These are phyloP conservation scores for Sistotremastrum niveocremeum DNA, from an alignment of 768 basidiomycete genomes.

Conservation along the genomic window DNA sequence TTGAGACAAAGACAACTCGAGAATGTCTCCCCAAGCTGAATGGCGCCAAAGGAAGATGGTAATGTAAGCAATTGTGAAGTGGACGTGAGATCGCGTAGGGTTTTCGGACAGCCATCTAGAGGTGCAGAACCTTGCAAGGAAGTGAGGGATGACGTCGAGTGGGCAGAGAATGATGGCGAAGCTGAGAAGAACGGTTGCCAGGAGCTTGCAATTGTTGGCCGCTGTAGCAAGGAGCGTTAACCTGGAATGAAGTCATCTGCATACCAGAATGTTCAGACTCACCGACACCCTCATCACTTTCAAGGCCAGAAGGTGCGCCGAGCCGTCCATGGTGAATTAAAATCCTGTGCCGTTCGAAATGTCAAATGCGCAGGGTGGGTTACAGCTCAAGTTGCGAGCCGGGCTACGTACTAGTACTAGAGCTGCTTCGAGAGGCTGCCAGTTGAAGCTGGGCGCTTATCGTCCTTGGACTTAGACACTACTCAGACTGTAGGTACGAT, in stretches of 20 bases:
- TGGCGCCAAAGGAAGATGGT: conserved; percentile 71
- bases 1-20: conserved; percentile 71
- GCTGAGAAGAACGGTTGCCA: conserved; percentile 86
- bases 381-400: too few species aligned
- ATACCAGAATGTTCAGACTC: conserved; percentile 20
- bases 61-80: conserved; percentile 68
- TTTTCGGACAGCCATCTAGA: conserved; percentile 66
- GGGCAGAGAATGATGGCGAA: conserved; percentile 67
- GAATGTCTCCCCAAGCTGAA: conserved; percentile 85
- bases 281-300: conserved; percentile 87
- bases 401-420: too few species aligned
- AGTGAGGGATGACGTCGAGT: conserved; percentile 62
- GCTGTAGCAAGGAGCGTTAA: conserved; percentile 23
- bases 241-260: conserved; percentile 4
- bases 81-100: conserved; percentile 68
- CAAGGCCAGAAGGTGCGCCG: conserved; percentile 55
- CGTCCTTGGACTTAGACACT: too few species aligned
- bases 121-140: conserved; percentile 65
- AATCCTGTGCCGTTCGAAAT: too few species aligned
- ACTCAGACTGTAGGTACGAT: too few species aligned
- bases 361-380: too few species aligned
- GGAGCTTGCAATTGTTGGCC: conserved; percentile 58
- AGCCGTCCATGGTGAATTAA: conserved; percentile 30
- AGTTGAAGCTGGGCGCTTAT: too few species aligned
- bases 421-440: too few species aligned